A percentile compares a stretch with the other conserved stretches of the same genome.
phyloP scores from a whole-genome alignment of 257 asterid species.

The Petunia axillaris region DNA sequence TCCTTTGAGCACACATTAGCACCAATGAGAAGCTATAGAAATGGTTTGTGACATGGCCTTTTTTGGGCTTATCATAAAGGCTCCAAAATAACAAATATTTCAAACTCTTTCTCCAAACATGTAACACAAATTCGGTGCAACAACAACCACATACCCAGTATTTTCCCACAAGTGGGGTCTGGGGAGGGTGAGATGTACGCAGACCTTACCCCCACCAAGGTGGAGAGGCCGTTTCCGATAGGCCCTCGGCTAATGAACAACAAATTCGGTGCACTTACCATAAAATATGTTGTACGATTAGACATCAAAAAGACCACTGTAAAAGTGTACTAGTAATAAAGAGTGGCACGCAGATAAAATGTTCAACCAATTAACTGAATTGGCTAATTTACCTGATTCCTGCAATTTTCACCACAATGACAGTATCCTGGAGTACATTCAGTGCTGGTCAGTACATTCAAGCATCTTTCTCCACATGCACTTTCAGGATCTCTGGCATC shows the following conservation, averaged over 20 bases:
- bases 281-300: conserved; percentile 6
- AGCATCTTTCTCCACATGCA: conserved; percentile 91
- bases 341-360: not conserved
- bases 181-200: too few relatives aligned
- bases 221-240: too few relatives aligned
- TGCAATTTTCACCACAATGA: conserved; percentile 69
- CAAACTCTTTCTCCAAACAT: not conserved
- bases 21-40: not conserved
- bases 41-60: not conserved
- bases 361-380: not conserved
- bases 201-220: too few relatives aligned
- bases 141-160: too few relatives aligned
- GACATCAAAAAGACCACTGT: not conserved
- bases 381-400: conserved; percentile 65
- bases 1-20: not conserved
- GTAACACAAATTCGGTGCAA: not conserved
- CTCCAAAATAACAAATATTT: not conserved
- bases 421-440: conserved; percentile 92
- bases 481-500: conserved; percentile 64
- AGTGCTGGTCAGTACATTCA: conserved; percentile 86
- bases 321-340: not conserved
- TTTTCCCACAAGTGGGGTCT: too few relatives aligned
- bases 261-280: conserved; percentile 11
- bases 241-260: too few relatives aligned
- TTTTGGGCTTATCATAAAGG: not conserved